A percentile compares a stretch with the other conserved stretches of the same genome.
These are phyloP conservation scores for Farysia itapuensis DNA, from an alignment of 1,284 basidiomycete genomes.

Conservation along the genomic window DNA sequence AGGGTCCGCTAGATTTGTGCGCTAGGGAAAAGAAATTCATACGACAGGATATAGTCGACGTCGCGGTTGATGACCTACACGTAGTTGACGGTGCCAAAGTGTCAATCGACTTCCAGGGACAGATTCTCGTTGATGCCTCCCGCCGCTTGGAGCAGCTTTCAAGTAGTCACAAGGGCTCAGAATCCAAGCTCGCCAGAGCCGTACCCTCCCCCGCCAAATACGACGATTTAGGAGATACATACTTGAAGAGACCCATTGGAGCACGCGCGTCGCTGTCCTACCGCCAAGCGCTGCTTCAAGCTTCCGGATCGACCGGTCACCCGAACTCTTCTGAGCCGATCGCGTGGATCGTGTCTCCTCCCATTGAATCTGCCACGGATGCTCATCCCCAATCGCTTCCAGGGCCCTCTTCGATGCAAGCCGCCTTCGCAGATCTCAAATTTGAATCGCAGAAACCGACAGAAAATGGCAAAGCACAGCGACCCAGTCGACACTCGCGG, in stretches of 20 bases:
- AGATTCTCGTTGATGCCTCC: background rate
- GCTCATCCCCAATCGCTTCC: constrained; percentile 39
- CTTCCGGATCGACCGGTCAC: constrained; percentile 6
- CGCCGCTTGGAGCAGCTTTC: background rate
- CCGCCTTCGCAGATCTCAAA: background rate
- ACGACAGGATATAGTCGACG: constrained; percentile 18
- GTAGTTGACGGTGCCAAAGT: constrained; percentile 12
- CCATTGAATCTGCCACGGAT: background rate
- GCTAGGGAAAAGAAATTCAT: constrained; percentile 54
- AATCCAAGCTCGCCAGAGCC: constrained; percentile 4
- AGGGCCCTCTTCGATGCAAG: constrained; percentile 7
- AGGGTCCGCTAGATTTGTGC: constrained; percentile 61
- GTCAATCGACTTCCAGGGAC: constrained; percentile 3
- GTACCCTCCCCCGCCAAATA: constrained; percentile 12
- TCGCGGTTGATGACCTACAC: constrained; percentile 5
- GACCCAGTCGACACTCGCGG: constrained; percentile 8
- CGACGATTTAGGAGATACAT: too few relatives aligned
- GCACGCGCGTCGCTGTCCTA: constrained; percentile 34
- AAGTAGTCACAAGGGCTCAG: background rate
- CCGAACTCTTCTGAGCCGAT: constrained; percentile 1
- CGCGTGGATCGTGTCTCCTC: background rate
- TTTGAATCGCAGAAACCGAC: background rate
- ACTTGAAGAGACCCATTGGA: constrained; percentile 23
- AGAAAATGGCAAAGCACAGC: background rate
- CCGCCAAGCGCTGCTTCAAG: constrained; percentile 14